Conservation (phyloP, 2,329 filamentous ascomycete species). For the Keithomyces neogunnii region DNA sequence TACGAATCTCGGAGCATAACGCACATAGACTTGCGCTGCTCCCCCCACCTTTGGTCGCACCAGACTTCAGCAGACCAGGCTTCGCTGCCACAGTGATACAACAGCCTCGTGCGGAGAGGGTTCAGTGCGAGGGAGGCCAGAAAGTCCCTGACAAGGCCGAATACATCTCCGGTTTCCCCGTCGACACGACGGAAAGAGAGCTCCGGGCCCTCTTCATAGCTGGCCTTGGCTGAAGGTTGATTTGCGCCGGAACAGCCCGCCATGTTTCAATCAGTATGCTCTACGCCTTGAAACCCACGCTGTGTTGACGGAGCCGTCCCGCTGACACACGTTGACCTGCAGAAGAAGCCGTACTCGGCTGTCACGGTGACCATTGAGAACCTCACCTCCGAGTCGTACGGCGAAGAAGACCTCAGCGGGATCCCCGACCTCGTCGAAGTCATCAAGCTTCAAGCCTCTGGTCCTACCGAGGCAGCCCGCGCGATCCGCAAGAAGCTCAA, state of each 20-base stretch:
- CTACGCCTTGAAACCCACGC: conserved; percentile 2
- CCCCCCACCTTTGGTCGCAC: too few relatives aligned
- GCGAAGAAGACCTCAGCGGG: conserved; percentile 84
- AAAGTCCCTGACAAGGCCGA: too few relatives aligned
- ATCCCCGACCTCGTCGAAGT: conserved; percentile 93
- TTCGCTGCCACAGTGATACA: neutral
- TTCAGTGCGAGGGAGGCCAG: too few relatives aligned
- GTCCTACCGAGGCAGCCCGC: conserved; percentile 80
- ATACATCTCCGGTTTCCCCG: too few relatives aligned
- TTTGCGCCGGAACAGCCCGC: conserved; percentile 2
- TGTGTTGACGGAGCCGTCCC: neutral
- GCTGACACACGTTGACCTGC: neutral
- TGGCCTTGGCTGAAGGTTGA: too few relatives aligned
- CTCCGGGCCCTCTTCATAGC: too few relatives aligned
- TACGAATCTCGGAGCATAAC: too few relatives aligned
- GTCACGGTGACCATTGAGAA: conserved; percentile 89
- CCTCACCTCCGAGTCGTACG: conserved; percentile 80
- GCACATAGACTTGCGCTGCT: too few relatives aligned
- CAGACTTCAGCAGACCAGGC: too few relatives aligned
- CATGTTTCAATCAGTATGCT: conserved; percentile 23
- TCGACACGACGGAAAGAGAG: too few relatives aligned
- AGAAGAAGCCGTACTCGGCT: conserved; percentile 77
- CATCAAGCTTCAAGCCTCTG: conserved; percentile 78
- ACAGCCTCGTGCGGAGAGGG: neutral
- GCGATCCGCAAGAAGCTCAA: conserved; percentile 97